Conservation (phyloP, 139 green algal genomes). For the Chlorella sp. region DNA sequence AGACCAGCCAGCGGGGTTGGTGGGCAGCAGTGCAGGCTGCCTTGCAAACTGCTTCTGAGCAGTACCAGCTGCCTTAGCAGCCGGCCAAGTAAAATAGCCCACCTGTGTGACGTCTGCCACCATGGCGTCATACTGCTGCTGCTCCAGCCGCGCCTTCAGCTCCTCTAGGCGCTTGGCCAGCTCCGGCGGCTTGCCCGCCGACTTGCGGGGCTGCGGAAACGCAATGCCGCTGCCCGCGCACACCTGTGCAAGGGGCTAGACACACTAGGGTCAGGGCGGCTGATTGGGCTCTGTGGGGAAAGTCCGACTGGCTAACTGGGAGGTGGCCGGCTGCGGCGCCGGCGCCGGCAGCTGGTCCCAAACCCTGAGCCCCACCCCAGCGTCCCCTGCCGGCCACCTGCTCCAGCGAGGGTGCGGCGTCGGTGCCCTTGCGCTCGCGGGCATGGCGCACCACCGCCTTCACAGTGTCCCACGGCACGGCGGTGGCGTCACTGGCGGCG, state of each 20-base stretch:
- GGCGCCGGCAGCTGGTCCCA: background rate
- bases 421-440: background rate
- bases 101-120: constrained; percentile 50
- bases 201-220: constrained; percentile 43
- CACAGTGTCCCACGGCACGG: constrained; percentile 1
- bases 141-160: constrained; percentile 58
- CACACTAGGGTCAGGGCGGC: too few species aligned
- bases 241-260: constrained; percentile 36
- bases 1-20: too few species aligned
- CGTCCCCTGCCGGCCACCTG: background rate
- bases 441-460: background rate
- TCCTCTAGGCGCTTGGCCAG: constrained; percentile 62
- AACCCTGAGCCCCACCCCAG: background rate
- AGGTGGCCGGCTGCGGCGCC: background rate
- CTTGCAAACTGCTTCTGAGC: too few species aligned
- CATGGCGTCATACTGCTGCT: constrained; percentile 63
- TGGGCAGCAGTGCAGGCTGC: too few species aligned
- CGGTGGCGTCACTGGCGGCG: background rate
- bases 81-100: too few species aligned
- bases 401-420: constrained; percentile 6
- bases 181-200: constrained; percentile 48
- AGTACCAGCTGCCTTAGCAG: too few species aligned
- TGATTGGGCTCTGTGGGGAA: too few species aligned
- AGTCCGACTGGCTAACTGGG: too few species aligned
- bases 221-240: constrained; percentile 51